Evolutionary conservation across 305 asterid genomes (phyloP).

Genomic region (Fraxinus sp.): DNA sequence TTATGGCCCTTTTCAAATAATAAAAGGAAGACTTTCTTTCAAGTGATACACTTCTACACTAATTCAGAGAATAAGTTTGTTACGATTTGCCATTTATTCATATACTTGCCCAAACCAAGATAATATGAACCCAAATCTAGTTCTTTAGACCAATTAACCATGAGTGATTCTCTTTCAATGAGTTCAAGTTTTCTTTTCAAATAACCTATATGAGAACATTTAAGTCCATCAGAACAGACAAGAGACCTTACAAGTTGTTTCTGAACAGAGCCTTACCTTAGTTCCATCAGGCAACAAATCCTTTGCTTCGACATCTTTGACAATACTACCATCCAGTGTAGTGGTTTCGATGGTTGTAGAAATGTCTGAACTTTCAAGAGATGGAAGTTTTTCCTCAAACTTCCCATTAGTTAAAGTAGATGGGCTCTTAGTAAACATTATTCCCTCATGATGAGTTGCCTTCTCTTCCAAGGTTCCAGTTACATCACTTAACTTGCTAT

Average conservation of each 20-base stretch:
- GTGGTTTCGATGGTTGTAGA: conserved; percentile 13
- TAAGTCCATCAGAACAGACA: background rate
- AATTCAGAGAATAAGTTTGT: background rate
- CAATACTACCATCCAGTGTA: conserved; percentile 15
- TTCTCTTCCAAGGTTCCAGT: conserved; percentile 28
- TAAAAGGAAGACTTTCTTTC: background rate
- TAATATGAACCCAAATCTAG: background rate
- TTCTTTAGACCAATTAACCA: background rate
- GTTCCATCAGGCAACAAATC: conserved; percentile 27
- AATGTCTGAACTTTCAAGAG: conserved; percentile 25
- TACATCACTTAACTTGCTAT: conserved; percentile 29
- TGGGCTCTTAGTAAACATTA: conserved; percentile 18
- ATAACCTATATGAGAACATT: background rate
- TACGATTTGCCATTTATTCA: background rate
- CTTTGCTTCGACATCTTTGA: conserved; percentile 31
- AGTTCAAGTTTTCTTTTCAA: background rate
- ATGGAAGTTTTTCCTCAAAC: conserved; percentile 29
- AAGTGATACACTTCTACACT: background rate
- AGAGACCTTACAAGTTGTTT: background rate
- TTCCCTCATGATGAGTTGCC: conserved; percentile 28
- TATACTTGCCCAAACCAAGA: background rate
- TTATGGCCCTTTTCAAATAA: background rate
- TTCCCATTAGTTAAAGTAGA: conserved; percentile 17
- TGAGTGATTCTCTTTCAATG: background rate
- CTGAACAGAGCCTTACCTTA: conserved; percentile 30